Base-by-base conservation (phyloP, 306 rosid genomes). In the Ziziphus jujuba region DNA sequence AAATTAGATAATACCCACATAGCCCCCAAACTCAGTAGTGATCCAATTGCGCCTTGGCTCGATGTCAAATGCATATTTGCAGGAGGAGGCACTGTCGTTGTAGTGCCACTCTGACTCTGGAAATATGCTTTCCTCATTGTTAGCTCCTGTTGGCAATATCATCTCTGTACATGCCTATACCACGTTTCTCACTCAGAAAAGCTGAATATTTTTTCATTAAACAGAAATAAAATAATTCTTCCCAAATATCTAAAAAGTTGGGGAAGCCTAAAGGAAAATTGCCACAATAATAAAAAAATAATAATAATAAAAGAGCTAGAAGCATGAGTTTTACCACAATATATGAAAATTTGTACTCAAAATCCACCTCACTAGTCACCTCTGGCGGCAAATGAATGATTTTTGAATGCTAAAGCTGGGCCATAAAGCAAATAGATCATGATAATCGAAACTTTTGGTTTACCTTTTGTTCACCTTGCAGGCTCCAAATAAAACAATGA, bases 121-220 rank as follows among this genome's bases (percentile, higher is more conserved):
- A 62, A 89, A 89, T 6, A 87, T 89, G 84, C 95, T 87, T 8
- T 83, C 82, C 20, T 83, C 55, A 0, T 40, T 70, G 85, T 48
- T 80, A 15, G 77, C 84, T 19, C 81, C 51, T 0, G 44, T 22
- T 9, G 98, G 95, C 87, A 91, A 69, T 83, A 89, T 56, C 90
- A 91, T 87, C 70, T 89, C 98, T 2, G 95, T 84, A 59, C 98
- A 92, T 0, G 96, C 87, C 96, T 91, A 74, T 56, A 40, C 63
- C 52, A 63, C 31, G 64, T 63, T 47, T 47, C 51, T 11, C 17
- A 17, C 11, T 7, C 25, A 22, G 49, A 9, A 48, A 28, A 28
- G 33, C 33, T 28, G n/a, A n/a, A n/a, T n/a, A n/a, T n/a, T n/a
- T n/a, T n/a, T n/a, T n/a, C n/a, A n/a, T n/a, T n/a, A n/a, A n/a